Evolutionary conservation across 305 asterid species (phyloP), one percentile per base, ranked within the genome.

Genomic region (Fraxinus sp.): DNA sequence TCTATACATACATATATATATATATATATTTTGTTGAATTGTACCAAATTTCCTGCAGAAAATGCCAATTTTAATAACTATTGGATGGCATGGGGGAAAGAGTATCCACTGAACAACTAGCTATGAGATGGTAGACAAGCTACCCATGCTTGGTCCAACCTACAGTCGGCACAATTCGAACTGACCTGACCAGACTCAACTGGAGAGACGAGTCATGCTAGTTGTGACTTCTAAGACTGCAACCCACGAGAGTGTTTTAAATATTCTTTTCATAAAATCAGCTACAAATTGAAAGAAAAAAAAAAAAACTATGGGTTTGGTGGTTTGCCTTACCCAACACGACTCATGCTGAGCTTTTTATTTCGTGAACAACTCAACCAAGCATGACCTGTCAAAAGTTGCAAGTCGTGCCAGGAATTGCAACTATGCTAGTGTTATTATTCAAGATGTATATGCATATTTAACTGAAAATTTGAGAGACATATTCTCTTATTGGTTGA

Each of bases 51-150:
- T 37, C 24, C 24, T 37, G 41, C 80, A 55, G 49, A 75, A 59
- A 28, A 20, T 73, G 78, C 79, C 78, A 64, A 82, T 28, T n/a
- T 37, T 55, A n/a, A 37, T 76, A 80, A 71, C 74, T 28, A 77
- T 68, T 80, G 83, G 85, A 85, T 81, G 85, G 80, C 37, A 81
- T 11, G n/a, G n/a, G n/a, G 55, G n/a, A 11, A 2, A 44, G 55
- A 46, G 71, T 36, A 62, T 68, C 36, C 49, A 74, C 72, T 82
- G 66, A 82, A 82, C 80, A 46, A 46, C 55, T 46, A 46, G 55
- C n/a, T 46, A 13, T 11, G 55, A 11, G 55, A 46, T 11, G 55
- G 5, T 46, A 11, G 55, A 46, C 55, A 41, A 41, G 49, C 49
- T 9, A 41, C 14, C 14, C 14, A 9, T 41, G 49, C 4, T 41